Base-by-base conservation (phyloP, 768 basidiomycete species). In the Coprinopsis cinerea region DNA sequence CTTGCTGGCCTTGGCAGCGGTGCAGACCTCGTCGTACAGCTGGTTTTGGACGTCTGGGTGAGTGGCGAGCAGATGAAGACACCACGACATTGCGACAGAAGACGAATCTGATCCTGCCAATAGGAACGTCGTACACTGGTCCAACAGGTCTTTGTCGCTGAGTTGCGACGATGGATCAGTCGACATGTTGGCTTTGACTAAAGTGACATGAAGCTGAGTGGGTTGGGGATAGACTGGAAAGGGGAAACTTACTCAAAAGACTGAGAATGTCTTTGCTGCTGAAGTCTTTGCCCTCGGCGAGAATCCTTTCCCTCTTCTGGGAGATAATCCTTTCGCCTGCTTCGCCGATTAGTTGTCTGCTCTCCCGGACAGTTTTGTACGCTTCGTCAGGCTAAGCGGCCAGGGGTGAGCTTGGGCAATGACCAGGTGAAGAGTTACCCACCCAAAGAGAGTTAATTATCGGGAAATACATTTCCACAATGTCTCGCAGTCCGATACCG, bases 41-140 rank as follows among this genome's bases (percentile, higher is more conserved):
- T 71, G 72, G 7, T 56, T 70, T 59, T 88, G 85, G 11, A 81
- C 56, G 4, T 74, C 72, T 2, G 77, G 75, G 53, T 81, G 59
- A n/a, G 67, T 64, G 7, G 81, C 68, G 26, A 88, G 75, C 48
- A 72, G 64, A 60, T 81, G 74, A 1, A 84, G 63, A 47, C 75
- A 76, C 78, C 80, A 85, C 4, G 79, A 67, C 22, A 83, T 64
- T 17, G 78, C 73, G 6, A 81, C 67, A 4, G 78, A 69, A 25
- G 78, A 77, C 2, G 80, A 74, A 57, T 84, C 82, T 22, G 82
- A 78, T 11, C 84, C 83, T 2, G 76, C 81, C 35, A 82, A 76
- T 49, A 85, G 68, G 62, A 85, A 77, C 25, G 81, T 81, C n/a
- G 76, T 75, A 55, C 82, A 76, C 60, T 83, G 81, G 53, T 79